These are phyloP conservation scores for Spizellomyces punctatus DNA, from an alignment of 192 early-diverging fungal species.

Conservation along the genomic window DNA sequence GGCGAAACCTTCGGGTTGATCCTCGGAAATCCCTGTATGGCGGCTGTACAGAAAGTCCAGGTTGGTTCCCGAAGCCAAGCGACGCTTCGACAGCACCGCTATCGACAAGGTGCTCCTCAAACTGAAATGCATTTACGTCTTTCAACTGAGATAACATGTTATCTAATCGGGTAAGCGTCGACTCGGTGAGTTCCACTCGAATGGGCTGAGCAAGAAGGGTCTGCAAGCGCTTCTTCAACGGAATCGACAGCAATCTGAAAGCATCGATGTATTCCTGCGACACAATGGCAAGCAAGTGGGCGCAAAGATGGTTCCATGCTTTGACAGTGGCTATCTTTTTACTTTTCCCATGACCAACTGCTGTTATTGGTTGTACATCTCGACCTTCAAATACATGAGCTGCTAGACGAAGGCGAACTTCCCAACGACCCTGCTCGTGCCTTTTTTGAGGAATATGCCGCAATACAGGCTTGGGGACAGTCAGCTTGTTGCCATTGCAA, in stretches of 20 bases:
- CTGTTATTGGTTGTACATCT: constrained; percentile 7
- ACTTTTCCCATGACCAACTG: background rate
- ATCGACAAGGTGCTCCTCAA: constrained; percentile 3
- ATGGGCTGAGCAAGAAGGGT: constrained; percentile 29
- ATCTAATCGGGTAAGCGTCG: constrained; percentile 9
- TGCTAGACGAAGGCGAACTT: constrained; percentile 15
- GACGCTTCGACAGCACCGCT: too few species aligned
- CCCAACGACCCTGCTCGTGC: constrained; percentile 6
- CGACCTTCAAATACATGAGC: constrained; percentile 21
- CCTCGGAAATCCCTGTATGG: background rate
- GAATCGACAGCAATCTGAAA: constrained; percentile 29
- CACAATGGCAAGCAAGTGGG: constrained; percentile 28
- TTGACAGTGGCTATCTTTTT: constrained; percentile 18
- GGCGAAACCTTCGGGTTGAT: background rate
- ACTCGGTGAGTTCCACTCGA: constrained; percentile 33
- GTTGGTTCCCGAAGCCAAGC: background rate
- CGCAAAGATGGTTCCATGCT: constrained; percentile 25
- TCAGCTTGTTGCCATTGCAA: constrained; percentile 19
- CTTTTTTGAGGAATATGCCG: background rate
- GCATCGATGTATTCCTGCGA: constrained; percentile 24
- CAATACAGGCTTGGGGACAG: constrained; percentile 12
- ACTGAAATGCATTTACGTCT: constrained; percentile 14
- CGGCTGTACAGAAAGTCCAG: background rate
- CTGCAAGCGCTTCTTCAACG: constrained; percentile 34
- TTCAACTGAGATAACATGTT: constrained; percentile 26